phyloP scores from a whole-genome alignment of 2,329 filamentous ascomycete genomes.

The Penicillium sp. region DNA sequence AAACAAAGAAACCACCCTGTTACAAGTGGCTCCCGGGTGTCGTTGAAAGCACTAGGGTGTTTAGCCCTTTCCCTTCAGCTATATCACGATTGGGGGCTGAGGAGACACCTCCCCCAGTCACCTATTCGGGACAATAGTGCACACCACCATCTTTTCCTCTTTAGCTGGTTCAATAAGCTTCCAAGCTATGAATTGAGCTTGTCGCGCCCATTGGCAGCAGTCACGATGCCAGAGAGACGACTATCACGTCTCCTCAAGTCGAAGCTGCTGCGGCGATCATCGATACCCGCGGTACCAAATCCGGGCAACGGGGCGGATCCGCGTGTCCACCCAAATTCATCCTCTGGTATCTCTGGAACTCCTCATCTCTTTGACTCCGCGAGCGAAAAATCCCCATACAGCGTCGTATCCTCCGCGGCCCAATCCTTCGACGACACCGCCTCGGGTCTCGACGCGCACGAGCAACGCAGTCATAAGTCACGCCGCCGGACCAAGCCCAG shows the following conservation, averaged over 20 bases:
- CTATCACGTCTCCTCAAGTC: constrained; percentile 38
- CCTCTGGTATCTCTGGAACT: constrained; percentile 15
- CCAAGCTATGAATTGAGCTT: not conserved
- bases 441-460: constrained; percentile 10
- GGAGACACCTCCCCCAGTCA: not conserved
- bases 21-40: not conserved
- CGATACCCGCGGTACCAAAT: constrained; percentile 30
- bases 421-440: constrained; percentile 17
- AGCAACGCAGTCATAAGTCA: constrained; percentile 7
- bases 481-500: constrained; percentile 1
- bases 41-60: not conserved
- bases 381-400: constrained; percentile 25
- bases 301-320: constrained; percentile 28
- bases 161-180: not conserved
- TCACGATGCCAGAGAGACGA: constrained; percentile 33
- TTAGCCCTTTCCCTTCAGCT: not conserved
- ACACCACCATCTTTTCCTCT: not conserved
- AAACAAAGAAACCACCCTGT: not conserved
- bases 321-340: constrained; percentile 21
- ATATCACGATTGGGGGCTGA: not conserved
- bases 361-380: constrained; percentile 23
- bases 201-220: not conserved
- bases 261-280: constrained; percentile 40
- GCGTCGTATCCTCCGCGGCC: constrained; percentile 26
- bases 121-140: not conserved